phyloP scores from a whole-genome alignment of 2,329 filamentous ascomycete species.

The Colletotrichum melonis region DNA sequence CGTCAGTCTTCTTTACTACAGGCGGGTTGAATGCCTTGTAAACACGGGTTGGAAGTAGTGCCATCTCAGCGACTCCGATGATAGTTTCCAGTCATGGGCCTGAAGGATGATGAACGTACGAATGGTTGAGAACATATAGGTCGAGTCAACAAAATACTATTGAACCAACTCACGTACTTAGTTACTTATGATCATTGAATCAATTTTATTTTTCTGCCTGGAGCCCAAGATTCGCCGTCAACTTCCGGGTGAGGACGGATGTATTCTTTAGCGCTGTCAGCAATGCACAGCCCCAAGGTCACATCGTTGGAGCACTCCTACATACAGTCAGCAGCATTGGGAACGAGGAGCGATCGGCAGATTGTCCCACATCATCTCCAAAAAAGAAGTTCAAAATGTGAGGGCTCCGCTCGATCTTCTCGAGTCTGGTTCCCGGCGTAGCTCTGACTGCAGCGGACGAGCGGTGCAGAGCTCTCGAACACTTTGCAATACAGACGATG shows the following conservation, averaged over 20 bases:
- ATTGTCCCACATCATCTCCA: background rate
- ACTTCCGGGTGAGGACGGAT: background rate
- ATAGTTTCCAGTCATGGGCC: no score
- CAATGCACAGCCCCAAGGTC: background rate
- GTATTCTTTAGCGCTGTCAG: background rate
- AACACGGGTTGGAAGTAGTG: background rate
- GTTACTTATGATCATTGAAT: background rate
- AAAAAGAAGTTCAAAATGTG: no score
- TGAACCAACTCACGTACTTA: no score
- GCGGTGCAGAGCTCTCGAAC: no score
- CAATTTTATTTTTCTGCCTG: background rate
- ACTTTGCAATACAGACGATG: no score
- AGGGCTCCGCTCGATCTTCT: no score
- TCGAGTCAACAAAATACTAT: background rate
- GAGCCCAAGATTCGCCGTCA: no score
- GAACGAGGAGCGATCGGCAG: background rate
- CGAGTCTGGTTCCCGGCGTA: no score
- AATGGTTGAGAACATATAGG: background rate
- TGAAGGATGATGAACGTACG: background rate
- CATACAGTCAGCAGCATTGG: background rate
- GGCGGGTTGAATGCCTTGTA: background rate
- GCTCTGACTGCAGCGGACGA: no score
- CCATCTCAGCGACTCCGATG: background rate
- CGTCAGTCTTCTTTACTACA: background rate
- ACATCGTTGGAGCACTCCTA: background rate